phyloP scores from a whole-genome alignment of 2,329 filamentous ascomycete species.

The Penicillium crustosum region DNA sequence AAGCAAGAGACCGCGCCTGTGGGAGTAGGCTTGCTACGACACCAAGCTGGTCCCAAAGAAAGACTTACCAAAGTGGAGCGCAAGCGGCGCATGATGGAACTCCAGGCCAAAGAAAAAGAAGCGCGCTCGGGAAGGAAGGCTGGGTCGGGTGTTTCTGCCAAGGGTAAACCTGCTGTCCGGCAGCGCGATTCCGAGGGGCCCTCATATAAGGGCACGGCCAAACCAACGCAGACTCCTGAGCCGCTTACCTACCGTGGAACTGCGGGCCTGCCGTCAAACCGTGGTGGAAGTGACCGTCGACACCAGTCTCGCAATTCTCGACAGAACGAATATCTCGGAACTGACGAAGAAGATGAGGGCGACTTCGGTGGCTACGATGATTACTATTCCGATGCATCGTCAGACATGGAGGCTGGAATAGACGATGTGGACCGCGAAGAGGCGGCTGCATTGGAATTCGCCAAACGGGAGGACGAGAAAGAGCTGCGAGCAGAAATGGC shows the following conservation, averaged over 20 bases:
- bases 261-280: constrained; percentile 36
- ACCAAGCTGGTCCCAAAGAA: constrained; percentile 55
- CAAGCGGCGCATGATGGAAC: constrained; percentile 44
- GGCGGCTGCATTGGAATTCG: constrained; percentile 40
- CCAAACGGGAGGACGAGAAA: constrained; percentile 49
- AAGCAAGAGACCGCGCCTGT: constrained; percentile 49
- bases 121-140: constrained; percentile 33
- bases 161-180: constrained; percentile 27
- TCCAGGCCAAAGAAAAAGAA: constrained; percentile 44
- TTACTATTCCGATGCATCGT: constrained; percentile 47
- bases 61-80: constrained; percentile 57
- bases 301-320: constrained; percentile 29
- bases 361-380: constrained; percentile 43
- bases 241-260: constrained; percentile 44
- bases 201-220: constrained; percentile 43
- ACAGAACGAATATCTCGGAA: constrained; percentile 47
- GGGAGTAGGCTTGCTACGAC: constrained; percentile 55
- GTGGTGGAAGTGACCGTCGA: constrained; percentile 29
- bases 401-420: constrained; percentile 54
- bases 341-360: constrained; percentile 51
- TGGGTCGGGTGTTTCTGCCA: constrained; percentile 20
- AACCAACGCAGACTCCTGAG: constrained; percentile 28
- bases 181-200: constrained; percentile 35
- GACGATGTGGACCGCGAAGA: constrained; percentile 50
- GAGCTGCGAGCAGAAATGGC: constrained; percentile 45